Evolutionary conservation across 2,329 filamentous ascomycete genomes (phyloP).

Genomic region (Myriangium duriaei): DNA sequence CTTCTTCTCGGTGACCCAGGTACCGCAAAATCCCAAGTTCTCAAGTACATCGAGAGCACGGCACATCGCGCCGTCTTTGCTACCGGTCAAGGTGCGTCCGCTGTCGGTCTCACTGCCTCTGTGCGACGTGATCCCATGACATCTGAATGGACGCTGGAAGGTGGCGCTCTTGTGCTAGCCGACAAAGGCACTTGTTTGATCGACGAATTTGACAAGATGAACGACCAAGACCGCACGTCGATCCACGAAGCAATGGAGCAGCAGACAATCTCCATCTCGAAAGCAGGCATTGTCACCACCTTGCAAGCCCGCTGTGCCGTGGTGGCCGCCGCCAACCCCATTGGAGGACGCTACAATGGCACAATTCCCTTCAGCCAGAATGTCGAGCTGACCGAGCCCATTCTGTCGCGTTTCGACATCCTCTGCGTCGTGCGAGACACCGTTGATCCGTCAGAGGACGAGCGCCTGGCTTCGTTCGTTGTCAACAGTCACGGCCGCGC

Average conservation of each 20-base stretch:
- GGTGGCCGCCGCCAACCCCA: slow-evolving; percentile 91
- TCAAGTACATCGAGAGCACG: slow-evolving; percentile 97
- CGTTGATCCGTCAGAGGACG: slow-evolving; percentile 83
- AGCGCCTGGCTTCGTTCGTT: slow-evolving; percentile 86
- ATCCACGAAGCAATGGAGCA: slow-evolving; percentile 99
- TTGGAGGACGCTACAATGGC: slow-evolving; percentile 90
- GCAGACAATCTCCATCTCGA: slow-evolving; percentile 97
- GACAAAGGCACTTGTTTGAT: slow-evolving; percentile 93
- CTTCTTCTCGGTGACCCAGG: slow-evolving; percentile 91
- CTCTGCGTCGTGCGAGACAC: slow-evolving; percentile 92
- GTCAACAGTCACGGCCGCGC: slow-evolving; percentile 88
- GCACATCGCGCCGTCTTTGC: slow-evolving; percentile 95
- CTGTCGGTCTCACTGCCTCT: slow-evolving; percentile 92
- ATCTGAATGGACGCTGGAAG: slow-evolving; percentile 93
- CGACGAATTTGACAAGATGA: slow-evolving; percentile 99
- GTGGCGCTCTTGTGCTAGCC: slow-evolving; percentile 85
- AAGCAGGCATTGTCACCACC: slow-evolving; percentile 95
- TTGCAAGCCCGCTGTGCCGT: slow-evolving; percentile 92
- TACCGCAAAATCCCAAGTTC: slow-evolving; percentile 92
- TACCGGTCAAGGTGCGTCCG: slow-evolving; percentile 91
- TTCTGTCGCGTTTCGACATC: slow-evolving; percentile 95
- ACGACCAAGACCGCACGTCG: slow-evolving; percentile 92
- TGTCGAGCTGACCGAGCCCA: slow-evolving; percentile 92
- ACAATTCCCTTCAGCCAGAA: slow-evolving; percentile 94
- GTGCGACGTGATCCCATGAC: slow-evolving; percentile 92